These are phyloP conservation scores for Boletus fagicola DNA, from an alignment of 768 basidiomycete species.

Conservation along the genomic window DNA sequence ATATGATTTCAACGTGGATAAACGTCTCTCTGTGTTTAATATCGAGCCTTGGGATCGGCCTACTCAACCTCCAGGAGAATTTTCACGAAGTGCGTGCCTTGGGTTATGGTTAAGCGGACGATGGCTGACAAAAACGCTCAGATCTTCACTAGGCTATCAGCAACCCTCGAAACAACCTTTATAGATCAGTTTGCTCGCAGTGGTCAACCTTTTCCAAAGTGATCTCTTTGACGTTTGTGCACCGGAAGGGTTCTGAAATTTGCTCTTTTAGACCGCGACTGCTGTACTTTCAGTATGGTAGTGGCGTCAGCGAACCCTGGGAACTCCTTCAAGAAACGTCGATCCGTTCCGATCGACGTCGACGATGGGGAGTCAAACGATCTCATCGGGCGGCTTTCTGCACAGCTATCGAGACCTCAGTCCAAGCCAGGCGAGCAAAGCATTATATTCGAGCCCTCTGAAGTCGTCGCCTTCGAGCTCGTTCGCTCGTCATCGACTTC, in stretches of 20 bases:
- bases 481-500: no score
- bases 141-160: slow-evolving; percentile 46
- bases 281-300: slow-evolving; percentile 56
- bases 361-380: no score
- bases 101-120: not conserved
- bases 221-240: not conserved
- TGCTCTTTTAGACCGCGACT: slow-evolving; percentile 35
- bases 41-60: slow-evolving; percentile 40
- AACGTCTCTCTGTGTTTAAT: slow-evolving; percentile 46
- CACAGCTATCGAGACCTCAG: no score
- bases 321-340: slow-evolving; percentile 37
- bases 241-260: slow-evolving; percentile 4
- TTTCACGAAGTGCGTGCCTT: slow-evolving; percentile 36
- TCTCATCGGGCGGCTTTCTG: no score
- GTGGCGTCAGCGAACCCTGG: slow-evolving; percentile 36
- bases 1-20: slow-evolving; percentile 52
- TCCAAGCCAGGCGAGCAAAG: no score
- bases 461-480: no score
- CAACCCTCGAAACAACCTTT: slow-evolving; percentile 45
- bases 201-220: slow-evolving; percentile 36
- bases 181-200: slow-evolving; percentile 37
- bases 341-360: slow-evolving; percentile 51
- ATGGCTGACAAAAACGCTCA: slow-evolving; percentile 27
- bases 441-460: no score
- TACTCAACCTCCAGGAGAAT: slow-evolving; percentile 40